Evolutionary conservation across 139 green algal genomes (phyloP).

Genomic region (Yamagishiella unicocca): DNA sequence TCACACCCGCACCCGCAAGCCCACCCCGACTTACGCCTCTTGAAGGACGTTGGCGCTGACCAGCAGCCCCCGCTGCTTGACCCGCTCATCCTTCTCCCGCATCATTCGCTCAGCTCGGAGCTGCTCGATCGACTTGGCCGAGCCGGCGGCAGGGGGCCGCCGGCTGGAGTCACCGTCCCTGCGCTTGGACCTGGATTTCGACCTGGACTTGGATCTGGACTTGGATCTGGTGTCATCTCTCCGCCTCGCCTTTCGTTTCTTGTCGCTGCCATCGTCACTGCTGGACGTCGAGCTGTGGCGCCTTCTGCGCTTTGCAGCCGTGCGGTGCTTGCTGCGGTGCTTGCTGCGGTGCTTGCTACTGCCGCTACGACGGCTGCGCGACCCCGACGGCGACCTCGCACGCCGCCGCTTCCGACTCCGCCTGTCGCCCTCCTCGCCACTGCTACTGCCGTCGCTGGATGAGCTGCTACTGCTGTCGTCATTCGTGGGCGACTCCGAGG

Average conservation of each 20-base stretch:
- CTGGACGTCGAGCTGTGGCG: not conserved
- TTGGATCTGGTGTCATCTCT: not conserved
- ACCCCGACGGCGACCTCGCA: not conserved
- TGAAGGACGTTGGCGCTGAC: slow-evolving; percentile 22
- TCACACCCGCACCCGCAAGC: too few species aligned
- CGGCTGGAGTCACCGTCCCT: not conserved
- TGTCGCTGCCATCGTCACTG: not conserved
- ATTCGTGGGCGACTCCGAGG: not conserved
- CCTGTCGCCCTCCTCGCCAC: slow-evolving; percentile 35
- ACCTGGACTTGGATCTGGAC: not conserved
- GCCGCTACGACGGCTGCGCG: not conserved
- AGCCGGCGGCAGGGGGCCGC: not conserved
- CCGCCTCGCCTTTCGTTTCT: not conserved
- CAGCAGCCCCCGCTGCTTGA: slow-evolving; percentile 35
- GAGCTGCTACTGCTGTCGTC: slow-evolving; percentile 27
- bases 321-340: not conserved
- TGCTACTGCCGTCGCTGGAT: slow-evolving; percentile 25
- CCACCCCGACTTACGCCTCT: slow-evolving; percentile 14
- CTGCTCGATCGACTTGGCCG: slow-evolving; percentile 47
- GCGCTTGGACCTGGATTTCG: not conserved
- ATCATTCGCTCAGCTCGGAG: slow-evolving; percentile 72
- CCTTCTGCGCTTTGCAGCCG: not conserved
- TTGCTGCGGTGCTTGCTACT: not conserved
- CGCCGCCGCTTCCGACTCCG: not conserved
- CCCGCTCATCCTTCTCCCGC: slow-evolving; percentile 59